Evolutionary conservation across 495 filamentous ascomycete genomes (phyloP).

Genomic region (Xylaria bambusicola): DNA sequence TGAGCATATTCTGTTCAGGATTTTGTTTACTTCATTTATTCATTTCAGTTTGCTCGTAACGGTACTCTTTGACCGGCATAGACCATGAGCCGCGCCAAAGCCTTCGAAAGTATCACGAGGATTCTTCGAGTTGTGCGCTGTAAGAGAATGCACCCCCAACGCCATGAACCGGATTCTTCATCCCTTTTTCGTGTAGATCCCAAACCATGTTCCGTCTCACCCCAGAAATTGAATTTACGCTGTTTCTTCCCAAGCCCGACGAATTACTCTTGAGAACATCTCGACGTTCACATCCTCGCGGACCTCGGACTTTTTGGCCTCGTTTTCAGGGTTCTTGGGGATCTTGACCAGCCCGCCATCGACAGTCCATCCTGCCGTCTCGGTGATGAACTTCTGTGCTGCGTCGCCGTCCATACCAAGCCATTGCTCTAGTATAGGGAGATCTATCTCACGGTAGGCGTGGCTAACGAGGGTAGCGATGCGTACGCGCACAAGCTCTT

Average conservation of each 20-base stretch:
- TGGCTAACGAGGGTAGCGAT: conserved; percentile 90
- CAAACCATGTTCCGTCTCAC: background rate
- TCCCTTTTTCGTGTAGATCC: conserved; percentile 21
- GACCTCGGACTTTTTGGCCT: conserved; percentile 94
- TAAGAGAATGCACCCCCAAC: conserved; percentile 15
- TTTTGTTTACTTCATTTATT: conserved; percentile 8
- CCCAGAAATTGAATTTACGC: conserved; percentile 49
- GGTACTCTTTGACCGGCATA: background rate
- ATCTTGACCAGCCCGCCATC: conserved; percentile 58
- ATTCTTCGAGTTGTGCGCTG: conserved; percentile 7
- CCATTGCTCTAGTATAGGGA: conserved; percentile 79
- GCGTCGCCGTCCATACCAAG: conserved; percentile 73
- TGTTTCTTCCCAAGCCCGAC: conserved; percentile 87
- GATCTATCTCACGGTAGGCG: conserved; percentile 79
- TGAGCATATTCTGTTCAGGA: too few species aligned
- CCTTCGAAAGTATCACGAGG: background rate
- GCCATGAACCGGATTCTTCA: conserved; percentile 18
- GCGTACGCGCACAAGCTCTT: conserved; percentile 89
- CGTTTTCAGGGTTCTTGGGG: conserved; percentile 96
- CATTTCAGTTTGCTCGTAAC: conserved; percentile 9
- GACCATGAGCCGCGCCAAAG: background rate
- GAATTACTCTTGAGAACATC: conserved; percentile 78
- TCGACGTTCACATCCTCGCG: conserved; percentile 96
- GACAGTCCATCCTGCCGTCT: conserved; percentile 87
- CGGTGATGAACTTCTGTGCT: conserved; percentile 76